These are phyloP conservation scores for Scleromitrula shiraiana DNA, from an alignment of 2,329 filamentous ascomycete species.

Conservation along the genomic window DNA sequence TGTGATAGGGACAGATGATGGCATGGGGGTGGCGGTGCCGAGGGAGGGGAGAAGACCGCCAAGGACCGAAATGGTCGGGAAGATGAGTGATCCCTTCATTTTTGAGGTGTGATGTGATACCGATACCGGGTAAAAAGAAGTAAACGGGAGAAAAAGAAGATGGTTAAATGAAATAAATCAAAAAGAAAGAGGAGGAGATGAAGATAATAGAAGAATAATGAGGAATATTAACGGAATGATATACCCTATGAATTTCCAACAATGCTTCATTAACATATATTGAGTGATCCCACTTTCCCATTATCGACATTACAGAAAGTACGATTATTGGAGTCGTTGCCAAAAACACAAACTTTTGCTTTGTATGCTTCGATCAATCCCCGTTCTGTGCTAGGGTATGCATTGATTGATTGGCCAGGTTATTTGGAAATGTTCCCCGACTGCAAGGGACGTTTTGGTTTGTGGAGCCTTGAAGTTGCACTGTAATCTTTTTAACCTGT, in stretches of 20 bases:
- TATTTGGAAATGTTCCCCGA: too few relatives aligned
- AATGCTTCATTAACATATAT: too few relatives aligned
- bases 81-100: slow-evolving; percentile 1
- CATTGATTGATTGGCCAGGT: too few relatives aligned
- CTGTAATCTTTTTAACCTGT: too few relatives aligned
- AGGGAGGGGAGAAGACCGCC: background rate
- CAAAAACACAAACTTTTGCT: too few relatives aligned
- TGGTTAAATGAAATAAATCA: background rate
- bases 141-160: background rate
- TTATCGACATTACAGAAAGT: too few relatives aligned
- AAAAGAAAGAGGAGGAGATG: background rate
- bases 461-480: too few relatives aligned
- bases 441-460: background rate
- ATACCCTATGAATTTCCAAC: background rate
- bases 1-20: background rate
- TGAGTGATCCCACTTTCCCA: too few relatives aligned
- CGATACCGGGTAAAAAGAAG: background rate
- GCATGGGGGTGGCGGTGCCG: background rate
- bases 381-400: background rate
- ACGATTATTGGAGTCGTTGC: too few relatives aligned
- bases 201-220: background rate
- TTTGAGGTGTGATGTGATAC: background rate
- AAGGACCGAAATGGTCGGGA: background rate
- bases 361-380: slow-evolving; percentile 1
- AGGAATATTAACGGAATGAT: background rate